A percentile compares a stretch with the other conserved stretches of the same genome.
These are phyloP conservation scores for Verruconis gallopava DNA, from an alignment of 2,329 filamentous ascomycete species.

Conservation along the genomic window DNA sequence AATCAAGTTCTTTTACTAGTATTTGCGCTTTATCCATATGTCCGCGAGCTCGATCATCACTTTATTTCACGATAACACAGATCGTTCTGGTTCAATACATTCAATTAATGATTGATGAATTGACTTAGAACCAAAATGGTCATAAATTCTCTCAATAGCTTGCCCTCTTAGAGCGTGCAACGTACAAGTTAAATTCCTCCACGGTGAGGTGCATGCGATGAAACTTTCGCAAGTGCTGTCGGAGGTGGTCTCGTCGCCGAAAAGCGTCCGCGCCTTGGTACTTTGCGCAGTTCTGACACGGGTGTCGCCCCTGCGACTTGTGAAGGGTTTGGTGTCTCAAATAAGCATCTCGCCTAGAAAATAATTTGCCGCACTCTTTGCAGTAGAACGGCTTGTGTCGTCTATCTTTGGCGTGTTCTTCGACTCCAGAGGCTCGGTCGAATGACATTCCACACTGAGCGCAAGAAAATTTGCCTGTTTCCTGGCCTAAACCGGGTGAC, in stretches of 20 bases:
- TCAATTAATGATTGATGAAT: no score
- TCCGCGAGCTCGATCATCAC: no score
- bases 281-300: background rate
- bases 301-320: background rate
- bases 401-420: background rate
- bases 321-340: conserved; percentile 1
- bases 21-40: no score
- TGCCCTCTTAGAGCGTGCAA: no score
- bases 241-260: background rate
- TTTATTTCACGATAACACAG: no score
- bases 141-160: no score
- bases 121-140: no score
- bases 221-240: background rate
- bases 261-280: background rate
- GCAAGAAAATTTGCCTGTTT: background rate
- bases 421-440: background rate
- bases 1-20: no score
- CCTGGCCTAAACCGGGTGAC: background rate
- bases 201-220: no score
- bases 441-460: background rate
- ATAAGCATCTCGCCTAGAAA: background rate
- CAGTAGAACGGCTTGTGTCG: background rate
- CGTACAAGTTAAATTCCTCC: no score
- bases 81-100: no score
- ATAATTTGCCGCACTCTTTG: background rate